These are phyloP conservation scores for Fusarium tuaranense DNA, from an alignment of 2,329 filamentous ascomycete species.

Conservation along the genomic window DNA sequence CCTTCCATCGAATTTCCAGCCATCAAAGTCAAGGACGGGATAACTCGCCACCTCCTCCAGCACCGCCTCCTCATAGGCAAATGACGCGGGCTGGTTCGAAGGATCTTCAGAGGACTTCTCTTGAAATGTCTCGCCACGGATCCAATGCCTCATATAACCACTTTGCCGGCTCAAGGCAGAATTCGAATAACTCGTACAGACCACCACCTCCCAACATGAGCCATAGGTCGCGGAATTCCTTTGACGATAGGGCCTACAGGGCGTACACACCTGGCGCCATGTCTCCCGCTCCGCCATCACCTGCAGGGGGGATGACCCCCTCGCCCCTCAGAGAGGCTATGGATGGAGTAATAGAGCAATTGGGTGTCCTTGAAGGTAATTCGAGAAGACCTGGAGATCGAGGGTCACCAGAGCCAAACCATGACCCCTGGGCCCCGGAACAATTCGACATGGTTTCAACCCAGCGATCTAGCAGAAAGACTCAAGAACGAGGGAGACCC, in stretches of 20 bases:
- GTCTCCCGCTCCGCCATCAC: constrained; percentile 77
- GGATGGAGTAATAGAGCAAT: constrained; percentile 96
- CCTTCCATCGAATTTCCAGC: constrained; percentile 42
- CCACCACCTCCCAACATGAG: constrained; percentile 34
- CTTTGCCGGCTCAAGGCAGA: constrained; percentile 50
- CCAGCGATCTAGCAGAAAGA: constrained; percentile 42
- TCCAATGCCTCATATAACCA: constrained; percentile 51
- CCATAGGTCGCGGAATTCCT: constrained; percentile 39
- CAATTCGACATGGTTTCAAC: constrained; percentile 73
- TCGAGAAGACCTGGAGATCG: constrained; percentile 64
- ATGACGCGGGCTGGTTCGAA: constrained; percentile 54
- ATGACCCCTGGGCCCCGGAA: constrained; percentile 91
- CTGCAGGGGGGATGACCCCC: constrained; percentile 78
- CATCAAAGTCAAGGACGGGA: constrained; percentile 50
- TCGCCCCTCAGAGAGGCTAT: constrained; percentile 94
- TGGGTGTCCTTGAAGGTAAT: constrained; percentile 77
- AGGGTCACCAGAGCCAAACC: constrained; percentile 67
- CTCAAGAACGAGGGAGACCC: constrained; percentile 56
- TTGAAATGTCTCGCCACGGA: constrained; percentile 49
- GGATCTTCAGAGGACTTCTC: constrained; percentile 50
- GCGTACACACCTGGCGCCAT: constrained; percentile 65
- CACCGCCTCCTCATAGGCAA: constrained; percentile 86
- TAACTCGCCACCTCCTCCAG: constrained; percentile 80
- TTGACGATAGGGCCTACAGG: constrained; percentile 50
- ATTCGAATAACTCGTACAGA: constrained; percentile 54